Base-by-base conservation (phyloP, 805 yeast genomes). In the Candida odintsovae region DNA sequence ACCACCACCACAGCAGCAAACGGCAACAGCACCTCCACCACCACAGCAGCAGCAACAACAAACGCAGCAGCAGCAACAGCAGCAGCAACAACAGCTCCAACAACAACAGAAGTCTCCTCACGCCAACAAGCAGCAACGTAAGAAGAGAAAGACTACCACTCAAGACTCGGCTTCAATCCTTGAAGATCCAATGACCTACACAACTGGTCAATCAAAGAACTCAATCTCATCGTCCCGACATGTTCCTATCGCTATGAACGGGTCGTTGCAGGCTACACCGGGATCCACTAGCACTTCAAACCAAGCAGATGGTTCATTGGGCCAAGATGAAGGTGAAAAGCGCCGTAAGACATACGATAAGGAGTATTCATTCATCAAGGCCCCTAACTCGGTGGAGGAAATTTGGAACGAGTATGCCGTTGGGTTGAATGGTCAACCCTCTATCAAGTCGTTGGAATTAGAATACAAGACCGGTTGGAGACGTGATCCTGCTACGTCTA, bases 331-430 rank as follows among this genome's bases (percentile, higher is more conserved):
- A 36, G 10, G 39, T 16, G 49, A 46, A 8, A 22, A 53, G 39
- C 57, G 58, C 19, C 56, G 62, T 8, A 66, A 61, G 46, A 42
- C 58, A 4, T 64, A 61, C 45, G 58, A 58, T 19, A 66, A 65
- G 20, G 60, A 57, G 15, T 70, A 69, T 47, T 62, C 66, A 18
- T 70, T 71, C 50, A 55, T 69, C 36, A 69, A 68, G 49, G 72
- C 73, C 0, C 75, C 76, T 15, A 68, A 66, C n/a, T 61, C 76
- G 3, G 75, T 77, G 1, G 56, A 66, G 35, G 82, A 77, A 50
- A 72, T 78, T 18, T 78, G 83, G 83, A 68, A 70, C 51, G 83
- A 78, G 57, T 78, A 77, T 49, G 70, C 75, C 6, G 70, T 71
- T 45, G 82, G 83, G 0, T 50, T 73, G 6, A 68, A 73, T 44